A percentile compares a stretch with the other conserved stretches of the same genome.
These are phyloP conservation scores for Cymodocea nodosa DNA, from an alignment of 116 monocot genomes.

Conservation along the genomic window DNA sequence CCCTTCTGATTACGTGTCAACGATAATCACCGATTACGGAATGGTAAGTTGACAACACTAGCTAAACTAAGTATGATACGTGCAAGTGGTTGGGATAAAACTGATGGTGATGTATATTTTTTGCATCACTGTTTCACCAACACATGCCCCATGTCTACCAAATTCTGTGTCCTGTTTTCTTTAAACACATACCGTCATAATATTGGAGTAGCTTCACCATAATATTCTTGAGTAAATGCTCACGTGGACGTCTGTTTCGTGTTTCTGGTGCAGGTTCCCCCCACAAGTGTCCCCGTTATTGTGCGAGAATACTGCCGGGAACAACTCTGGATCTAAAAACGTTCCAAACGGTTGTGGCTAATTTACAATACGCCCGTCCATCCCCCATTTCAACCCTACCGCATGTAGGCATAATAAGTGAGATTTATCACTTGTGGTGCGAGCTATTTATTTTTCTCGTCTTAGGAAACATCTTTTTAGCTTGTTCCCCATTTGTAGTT, in stretches of 20 bases:
- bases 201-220: background rate
- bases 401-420: background rate
- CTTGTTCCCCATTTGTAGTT: background rate
- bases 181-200: background rate
- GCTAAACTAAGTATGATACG: background rate
- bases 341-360: background rate
- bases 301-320: constrained; percentile 85
- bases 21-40: constrained; percentile 95
- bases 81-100: background rate
- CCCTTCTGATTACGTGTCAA: constrained; percentile 92
- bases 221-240: background rate
- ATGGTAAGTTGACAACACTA: constrained; percentile 47
- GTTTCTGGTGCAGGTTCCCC: constrained; percentile 52
- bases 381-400: background rate
- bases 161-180: background rate
- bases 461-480: background rate
- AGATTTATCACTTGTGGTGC: background rate
- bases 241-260: background rate
- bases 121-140: background rate
- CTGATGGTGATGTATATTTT: background rate
- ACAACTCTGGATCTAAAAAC: constrained; percentile 54
- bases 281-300: constrained; percentile 93
- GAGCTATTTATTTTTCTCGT: background rate
- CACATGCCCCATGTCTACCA: background rate
- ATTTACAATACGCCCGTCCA: background rate